A percentile compares a stretch with the other conserved stretches of the same genome.
These are phyloP conservation scores for Corrigiola litoralis DNA, from an alignment of 179 eudicot species.

Conservation along the genomic window DNA sequence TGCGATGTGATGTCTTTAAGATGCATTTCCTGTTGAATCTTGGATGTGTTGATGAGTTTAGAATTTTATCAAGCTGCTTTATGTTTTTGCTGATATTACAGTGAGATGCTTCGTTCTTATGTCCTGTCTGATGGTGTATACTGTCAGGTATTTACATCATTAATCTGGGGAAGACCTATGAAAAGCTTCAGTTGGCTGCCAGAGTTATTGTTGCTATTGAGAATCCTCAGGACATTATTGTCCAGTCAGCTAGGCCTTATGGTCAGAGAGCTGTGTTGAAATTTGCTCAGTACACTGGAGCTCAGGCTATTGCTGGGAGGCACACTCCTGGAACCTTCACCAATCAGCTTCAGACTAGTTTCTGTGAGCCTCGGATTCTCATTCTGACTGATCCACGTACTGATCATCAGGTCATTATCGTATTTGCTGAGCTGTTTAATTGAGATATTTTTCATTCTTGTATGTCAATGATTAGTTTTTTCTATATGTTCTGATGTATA, in stretches of 20 bases:
- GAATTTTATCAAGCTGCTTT: too few relatives aligned
- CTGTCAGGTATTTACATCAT: conserved; percentile 65
- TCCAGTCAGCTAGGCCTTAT: conserved; percentile 76
- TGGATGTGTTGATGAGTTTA: too few relatives aligned
- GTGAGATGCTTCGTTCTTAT: neutral
- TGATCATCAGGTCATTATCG: conserved; percentile 59
- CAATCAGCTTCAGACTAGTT: conserved; percentile 37
- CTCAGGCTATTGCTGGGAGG: conserved; percentile 38
- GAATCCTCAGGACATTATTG: conserved; percentile 80
- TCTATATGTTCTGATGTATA: neutral
- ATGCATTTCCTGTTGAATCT: neutral
- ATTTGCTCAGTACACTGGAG: conserved; percentile 41
- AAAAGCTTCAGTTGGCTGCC: conserved; percentile 77
- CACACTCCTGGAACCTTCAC: conserved; percentile 47
- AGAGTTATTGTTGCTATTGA: conserved; percentile 76
- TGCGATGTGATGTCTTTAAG: neutral
- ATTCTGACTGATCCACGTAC: conserved; percentile 83
- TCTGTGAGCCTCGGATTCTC: conserved; percentile 52
- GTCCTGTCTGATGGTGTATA: neutral
- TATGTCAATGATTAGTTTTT: neutral
- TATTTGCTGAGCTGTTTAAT: neutral
- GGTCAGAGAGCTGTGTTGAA: conserved; percentile 60
- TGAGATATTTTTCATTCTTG: neutral
- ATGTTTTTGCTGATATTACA: too few relatives aligned
- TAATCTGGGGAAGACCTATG: conserved; percentile 81